phyloP scores from a whole-genome alignment of 1,139 yeast genomes.

The Pneumocystis oryctolagi region DNA sequence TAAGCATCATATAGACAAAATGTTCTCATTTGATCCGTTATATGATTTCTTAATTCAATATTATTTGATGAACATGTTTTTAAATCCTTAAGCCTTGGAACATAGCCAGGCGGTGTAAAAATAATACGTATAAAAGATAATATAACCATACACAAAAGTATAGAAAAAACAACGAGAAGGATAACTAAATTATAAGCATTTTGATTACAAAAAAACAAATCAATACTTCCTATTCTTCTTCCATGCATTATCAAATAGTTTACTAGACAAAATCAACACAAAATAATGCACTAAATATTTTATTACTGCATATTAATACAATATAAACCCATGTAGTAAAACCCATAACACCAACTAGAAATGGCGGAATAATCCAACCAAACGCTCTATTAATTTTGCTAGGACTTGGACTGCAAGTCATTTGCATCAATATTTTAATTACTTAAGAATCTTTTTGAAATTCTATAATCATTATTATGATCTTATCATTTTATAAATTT shows the following conservation, averaged over 20 bases:
- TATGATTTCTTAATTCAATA: constrained; percentile 1
- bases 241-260: constrained; percentile 2
- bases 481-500: background rate
- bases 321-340: constrained; percentile 6
- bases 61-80: background rate
- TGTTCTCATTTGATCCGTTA: background rate
- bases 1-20: constrained; percentile 16
- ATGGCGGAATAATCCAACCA: constrained; percentile 10
- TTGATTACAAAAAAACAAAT: background rate
- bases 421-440: background rate
- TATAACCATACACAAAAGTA: constrained; percentile 6
- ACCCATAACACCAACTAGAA: constrained; percentile 3
- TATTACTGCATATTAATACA: constrained; percentile 2
- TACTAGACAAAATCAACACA: constrained; percentile 6
- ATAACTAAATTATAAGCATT: background rate
- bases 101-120: constrained; percentile 7
- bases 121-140: constrained; percentile 5
- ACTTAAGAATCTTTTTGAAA: background rate
- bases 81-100: constrained; percentile 21
- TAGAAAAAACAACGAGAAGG: constrained; percentile 5
- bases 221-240: background rate
- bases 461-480: background rate
- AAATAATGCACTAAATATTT: constrained; percentile 6
- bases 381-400: constrained; percentile 8
- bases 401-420: background rate